Conservation (phyloP, 2,329 filamentous ascomycete species). For the Alternaria sp. region DNA sequence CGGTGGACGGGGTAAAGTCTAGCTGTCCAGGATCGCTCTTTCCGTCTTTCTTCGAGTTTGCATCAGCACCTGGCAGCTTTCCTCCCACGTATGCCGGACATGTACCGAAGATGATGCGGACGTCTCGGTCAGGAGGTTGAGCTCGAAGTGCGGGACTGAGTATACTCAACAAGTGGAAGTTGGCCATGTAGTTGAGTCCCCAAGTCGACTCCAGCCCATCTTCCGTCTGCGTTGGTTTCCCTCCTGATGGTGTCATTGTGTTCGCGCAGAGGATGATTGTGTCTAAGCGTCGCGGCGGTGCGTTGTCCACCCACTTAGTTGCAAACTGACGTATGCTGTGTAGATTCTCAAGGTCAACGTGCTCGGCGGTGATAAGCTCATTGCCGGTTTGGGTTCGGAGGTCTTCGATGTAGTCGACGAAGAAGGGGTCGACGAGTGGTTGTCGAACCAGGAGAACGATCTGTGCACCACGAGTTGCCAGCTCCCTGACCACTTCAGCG, state of each 20-base stretch:
- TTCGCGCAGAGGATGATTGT: conserved; percentile 90
- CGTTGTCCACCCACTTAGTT: conserved; percentile 97
- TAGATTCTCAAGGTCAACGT: conserved; percentile 88
- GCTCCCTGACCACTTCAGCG: conserved; percentile 74
- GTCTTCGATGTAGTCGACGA: conserved; percentile 92
- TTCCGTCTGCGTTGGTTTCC: conserved; percentile 67
- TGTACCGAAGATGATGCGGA: conserved; percentile 84
- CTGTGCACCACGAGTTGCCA: conserved; percentile 87
- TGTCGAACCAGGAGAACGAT: conserved; percentile 88
- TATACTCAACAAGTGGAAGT: conserved; percentile 93
- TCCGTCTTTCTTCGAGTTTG: conserved; percentile 65
- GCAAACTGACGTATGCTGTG: conserved; percentile 92
- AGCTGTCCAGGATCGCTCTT: conserved; percentile 35
- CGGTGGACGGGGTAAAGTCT: conserved; percentile 55
- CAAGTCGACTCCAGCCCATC: conserved; percentile 90
- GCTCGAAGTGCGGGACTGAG: conserved; percentile 88
- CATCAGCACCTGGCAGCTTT: conserved; percentile 66
- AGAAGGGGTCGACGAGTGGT: conserved; percentile 82
- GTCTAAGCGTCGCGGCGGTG: conserved; percentile 86
- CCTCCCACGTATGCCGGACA: conserved; percentile 89
- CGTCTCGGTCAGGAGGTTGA: conserved; percentile 92
- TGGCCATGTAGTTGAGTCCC: conserved; percentile 94
- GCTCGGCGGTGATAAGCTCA: conserved; percentile 91
- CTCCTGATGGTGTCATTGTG: conserved; percentile 74
- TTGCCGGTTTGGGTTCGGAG: conserved; percentile 80